These are phyloP conservation scores for Didymella glomerata DNA, from an alignment of 2,329 filamentous ascomycete species.

Conservation along the genomic window DNA sequence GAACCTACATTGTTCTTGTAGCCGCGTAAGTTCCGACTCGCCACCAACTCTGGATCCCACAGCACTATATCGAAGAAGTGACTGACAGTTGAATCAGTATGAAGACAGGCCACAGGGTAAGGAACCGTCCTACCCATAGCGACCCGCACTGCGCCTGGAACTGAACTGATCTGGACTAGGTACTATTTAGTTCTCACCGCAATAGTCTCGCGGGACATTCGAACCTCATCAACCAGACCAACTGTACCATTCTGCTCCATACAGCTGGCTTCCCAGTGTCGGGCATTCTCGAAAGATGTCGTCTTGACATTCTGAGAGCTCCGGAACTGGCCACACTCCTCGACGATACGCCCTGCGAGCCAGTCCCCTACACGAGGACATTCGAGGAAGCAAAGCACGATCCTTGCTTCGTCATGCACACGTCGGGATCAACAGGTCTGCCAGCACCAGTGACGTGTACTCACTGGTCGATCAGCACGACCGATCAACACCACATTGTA, in stretches of 20 bases:
- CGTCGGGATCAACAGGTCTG: conserved; percentile 49
- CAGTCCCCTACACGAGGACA: conserved; percentile 33
- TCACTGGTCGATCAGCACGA: conserved; percentile 29
- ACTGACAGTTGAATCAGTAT: conserved; percentile 30
- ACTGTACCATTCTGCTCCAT: conserved; percentile 39
- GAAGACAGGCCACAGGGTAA: conserved; percentile 55
- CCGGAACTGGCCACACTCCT: conserved; percentile 40
- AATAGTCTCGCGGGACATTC: conserved; percentile 40
- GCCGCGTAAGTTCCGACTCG: conserved; percentile 41
- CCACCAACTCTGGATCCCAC: not conserved
- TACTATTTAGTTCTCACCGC: conserved; percentile 38
- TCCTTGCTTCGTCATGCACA: conserved; percentile 48
- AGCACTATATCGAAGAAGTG: not conserved
- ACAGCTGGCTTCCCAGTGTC: conserved; percentile 36
- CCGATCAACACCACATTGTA: conserved; percentile 32
- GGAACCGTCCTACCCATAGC: not conserved
- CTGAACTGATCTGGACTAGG: conserved; percentile 20
- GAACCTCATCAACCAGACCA: conserved; percentile 36
- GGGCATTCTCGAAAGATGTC: conserved; percentile 34
- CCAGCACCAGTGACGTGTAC: conserved; percentile 51
- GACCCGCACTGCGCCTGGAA: not conserved
- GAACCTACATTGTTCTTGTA: conserved; percentile 51
- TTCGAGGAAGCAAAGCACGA: conserved; percentile 47
- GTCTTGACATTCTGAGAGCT: conserved; percentile 36
- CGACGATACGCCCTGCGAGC: conserved; percentile 24